Evolutionary conservation across 2,329 filamentous ascomycete species (phyloP).

Genomic region (Sarocladium kiliense): DNA sequence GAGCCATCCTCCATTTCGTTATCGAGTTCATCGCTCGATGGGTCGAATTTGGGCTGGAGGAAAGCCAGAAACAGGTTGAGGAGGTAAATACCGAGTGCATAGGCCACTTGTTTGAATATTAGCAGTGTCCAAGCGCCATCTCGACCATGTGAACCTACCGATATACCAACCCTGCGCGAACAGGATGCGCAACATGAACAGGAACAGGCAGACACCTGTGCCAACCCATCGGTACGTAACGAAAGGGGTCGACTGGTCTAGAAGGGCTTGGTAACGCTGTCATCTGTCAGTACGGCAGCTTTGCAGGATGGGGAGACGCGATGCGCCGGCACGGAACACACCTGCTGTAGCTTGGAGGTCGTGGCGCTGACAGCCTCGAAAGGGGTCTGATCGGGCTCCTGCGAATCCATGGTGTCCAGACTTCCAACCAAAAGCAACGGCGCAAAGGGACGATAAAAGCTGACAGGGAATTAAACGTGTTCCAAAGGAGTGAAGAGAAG

Average conservation of each 20-base stretch:
- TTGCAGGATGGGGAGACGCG: background rate
- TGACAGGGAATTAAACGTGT: background rate
- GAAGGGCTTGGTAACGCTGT: conserved; percentile 71
- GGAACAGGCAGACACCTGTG: conserved; percentile 67
- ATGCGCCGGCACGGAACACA: conserved; percentile 36
- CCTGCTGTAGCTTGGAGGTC: conserved; percentile 68
- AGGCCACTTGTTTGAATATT: conserved; percentile 65
- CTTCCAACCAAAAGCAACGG: background rate
- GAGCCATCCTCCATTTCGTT: conserved; percentile 95
- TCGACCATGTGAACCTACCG: conserved; percentile 47
- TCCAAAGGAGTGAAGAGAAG: conserved; percentile 6
- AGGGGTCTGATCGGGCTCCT: conserved; percentile 84
- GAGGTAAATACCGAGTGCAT: conserved; percentile 96
- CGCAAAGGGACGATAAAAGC: background rate
- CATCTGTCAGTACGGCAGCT: background rate
- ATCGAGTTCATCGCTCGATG: conserved; percentile 83
- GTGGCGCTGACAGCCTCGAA: conserved; percentile 87
- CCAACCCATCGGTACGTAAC: conserved; percentile 85
- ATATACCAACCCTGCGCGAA: conserved; percentile 98
- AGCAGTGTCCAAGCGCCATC: background rate
- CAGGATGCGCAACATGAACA: conserved; percentile 88
- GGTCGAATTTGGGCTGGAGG: conserved; percentile 97
- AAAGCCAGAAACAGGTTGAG: conserved; percentile 99
- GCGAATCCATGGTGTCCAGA: conserved; percentile 63
- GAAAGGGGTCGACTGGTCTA: conserved; percentile 90